Evolutionary conservation across 129 eudicot species (phyloP).

Genomic region (Saposhnikovia divaricata): DNA sequence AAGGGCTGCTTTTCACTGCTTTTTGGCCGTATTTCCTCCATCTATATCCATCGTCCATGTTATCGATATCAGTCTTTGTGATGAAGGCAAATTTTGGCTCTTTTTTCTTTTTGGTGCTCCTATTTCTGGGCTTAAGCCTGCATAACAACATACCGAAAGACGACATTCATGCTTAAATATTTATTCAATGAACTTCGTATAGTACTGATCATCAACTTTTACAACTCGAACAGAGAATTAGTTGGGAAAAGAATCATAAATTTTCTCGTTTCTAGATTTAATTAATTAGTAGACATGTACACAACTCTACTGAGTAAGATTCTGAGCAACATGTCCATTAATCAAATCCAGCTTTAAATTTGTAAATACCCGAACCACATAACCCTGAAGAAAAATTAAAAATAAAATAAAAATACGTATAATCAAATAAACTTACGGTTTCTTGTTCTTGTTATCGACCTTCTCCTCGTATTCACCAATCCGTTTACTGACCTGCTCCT

Average conservation of each 20-base stretch:
- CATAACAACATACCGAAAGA: not conserved
- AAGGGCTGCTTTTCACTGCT: conserved; percentile 95
- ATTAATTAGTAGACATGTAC: not conserved
- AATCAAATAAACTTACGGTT: conserved; percentile 33
- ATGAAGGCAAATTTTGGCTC: conserved; percentile 89
- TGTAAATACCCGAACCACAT: not conserved
- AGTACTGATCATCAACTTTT: not conserved
- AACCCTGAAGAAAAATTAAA: not conserved
- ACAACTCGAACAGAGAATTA: not conserved
- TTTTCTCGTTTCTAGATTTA: too few relatives aligned
- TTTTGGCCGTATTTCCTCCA: conserved; percentile 99
- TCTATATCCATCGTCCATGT: conserved; percentile 94
- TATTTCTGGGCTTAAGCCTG: conserved; percentile 63
- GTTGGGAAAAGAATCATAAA: not conserved
- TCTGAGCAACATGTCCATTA: conserved; percentile 26
- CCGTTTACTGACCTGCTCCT: conserved; percentile 34
- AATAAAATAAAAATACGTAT: not conserved
- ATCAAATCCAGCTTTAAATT: conserved; percentile 15
- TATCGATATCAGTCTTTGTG: conserved; percentile 91
- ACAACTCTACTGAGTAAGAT: conserved; percentile 7
- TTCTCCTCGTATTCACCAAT: conserved; percentile 17
- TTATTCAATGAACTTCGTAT: not conserved
- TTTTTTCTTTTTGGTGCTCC: conserved; percentile 63
- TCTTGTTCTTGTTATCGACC: conserved; percentile 37
- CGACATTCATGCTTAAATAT: not conserved